phyloP scores from a whole-genome alignment of 1,284 basidiomycete genomes.

The Boletus smithii region DNA sequence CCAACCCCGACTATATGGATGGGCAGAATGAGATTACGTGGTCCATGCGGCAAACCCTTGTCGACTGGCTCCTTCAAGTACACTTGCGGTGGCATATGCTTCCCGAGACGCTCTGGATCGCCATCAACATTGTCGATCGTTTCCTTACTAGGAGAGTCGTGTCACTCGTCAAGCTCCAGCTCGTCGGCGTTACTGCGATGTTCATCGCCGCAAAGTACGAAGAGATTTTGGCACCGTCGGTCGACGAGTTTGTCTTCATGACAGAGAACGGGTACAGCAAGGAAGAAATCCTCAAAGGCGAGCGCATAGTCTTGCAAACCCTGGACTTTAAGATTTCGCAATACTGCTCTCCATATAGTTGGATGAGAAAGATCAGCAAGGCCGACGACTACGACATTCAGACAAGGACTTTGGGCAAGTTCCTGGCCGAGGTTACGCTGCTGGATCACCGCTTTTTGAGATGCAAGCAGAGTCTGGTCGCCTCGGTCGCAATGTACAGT shows the following conservation, averaged over 20 bases:
- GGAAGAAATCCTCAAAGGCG: constrained; percentile 97
- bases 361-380: constrained; percentile 98
- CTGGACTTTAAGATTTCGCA: constrained; percentile 94
- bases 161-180: constrained; percentile 92
- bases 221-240: constrained; percentile 92
- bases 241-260: constrained; percentile 97
- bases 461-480: constrained; percentile 90
- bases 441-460: constrained; percentile 92
- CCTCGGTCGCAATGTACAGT: constrained; percentile 98
- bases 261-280: constrained; percentile 91
- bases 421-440: constrained; percentile 94
- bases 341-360: constrained; percentile 99
- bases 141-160: constrained; percentile 93
- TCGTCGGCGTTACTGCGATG: constrained; percentile 96
- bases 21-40: constrained; percentile 94
- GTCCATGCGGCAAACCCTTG: constrained; percentile 92
- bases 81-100: constrained; percentile 97
- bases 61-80: constrained; percentile 98
- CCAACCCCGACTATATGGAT: constrained; percentile 91
- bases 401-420: constrained; percentile 95
- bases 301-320: constrained; percentile 91
- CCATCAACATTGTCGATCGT: constrained; percentile 96
- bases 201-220: constrained; percentile 99
- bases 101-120: constrained; percentile 98
- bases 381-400: constrained; percentile 99